Evolutionary conservation across 2,329 filamentous ascomycete species (phyloP), one percentile per base, ranked within the genome.

Genomic region (Rutstroemia sp.): DNA sequence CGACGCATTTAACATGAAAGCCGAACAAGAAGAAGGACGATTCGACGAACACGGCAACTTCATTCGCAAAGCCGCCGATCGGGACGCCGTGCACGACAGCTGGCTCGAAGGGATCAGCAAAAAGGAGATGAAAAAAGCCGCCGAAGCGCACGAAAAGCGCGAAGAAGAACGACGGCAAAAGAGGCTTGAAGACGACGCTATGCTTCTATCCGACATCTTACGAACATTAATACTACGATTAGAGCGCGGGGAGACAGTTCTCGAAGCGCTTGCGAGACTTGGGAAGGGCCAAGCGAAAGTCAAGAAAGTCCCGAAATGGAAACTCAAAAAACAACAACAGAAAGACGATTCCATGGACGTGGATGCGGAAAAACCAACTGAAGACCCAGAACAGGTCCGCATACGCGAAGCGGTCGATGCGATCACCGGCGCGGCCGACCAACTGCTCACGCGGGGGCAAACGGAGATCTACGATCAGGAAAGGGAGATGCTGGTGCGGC

Each of bases 71-170:
- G 92, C 92, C 0, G 81, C 75, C 8, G 94, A 99, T 65, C 89
- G 90, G 0, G 91, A 97, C 64, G 89, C 92, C 0, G 82, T 88
- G 23, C 91, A 99, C 70, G 94, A 99, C 73, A 81, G 81, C 34
- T 99, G 94, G 94, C 74, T 99, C 19, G 88, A 96, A 46, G 94
- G 94, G 0, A 76, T 96, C 19, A 94, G 87, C 63, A 96, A 95
- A 70, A 95, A 92, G 71, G 91, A 96, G 57, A 95, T 97, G 78
- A 88, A 84, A 68, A 85, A 83, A 60, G 94, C 94, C 0, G 89
- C 86, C 42, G 90, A 88, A 61, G 94, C 94, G 3, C 88, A 94
- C 56, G 88, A 95, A 66, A 90, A 86, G 73, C 81, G 92, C 30
- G 89, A 95, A 60, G 82, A 83, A 1, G 91, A 95, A 67, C 78